phyloP scores from a whole-genome alignment of 768 basidiomycete species.

The Hypholoma sublateritium region DNA sequence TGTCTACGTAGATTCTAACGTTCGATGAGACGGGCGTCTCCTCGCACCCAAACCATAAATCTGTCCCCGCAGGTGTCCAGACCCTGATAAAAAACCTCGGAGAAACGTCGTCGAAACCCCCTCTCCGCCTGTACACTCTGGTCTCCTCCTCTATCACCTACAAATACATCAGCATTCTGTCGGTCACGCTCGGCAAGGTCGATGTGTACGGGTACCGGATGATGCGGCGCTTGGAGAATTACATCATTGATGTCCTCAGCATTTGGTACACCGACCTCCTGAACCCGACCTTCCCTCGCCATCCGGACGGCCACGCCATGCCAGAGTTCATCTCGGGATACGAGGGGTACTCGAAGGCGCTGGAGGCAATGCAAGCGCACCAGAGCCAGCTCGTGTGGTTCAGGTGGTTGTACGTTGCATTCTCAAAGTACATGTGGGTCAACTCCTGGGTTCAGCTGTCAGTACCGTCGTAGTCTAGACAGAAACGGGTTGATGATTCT shows the following conservation, averaged over 20 bases:
- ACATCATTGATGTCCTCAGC: constrained; percentile 14
- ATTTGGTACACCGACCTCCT: constrained; percentile 16
- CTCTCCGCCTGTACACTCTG: constrained; percentile 55
- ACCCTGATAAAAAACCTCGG: constrained; percentile 35
- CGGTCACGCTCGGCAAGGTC: constrained; percentile 50
- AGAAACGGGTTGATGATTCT: background rate
- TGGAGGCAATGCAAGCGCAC: constrained; percentile 74
- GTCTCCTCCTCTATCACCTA: constrained; percentile 50
- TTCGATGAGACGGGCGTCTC: constrained; percentile 81
- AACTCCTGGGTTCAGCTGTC: constrained; percentile 71
- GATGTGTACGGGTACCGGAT: constrained; percentile 29
- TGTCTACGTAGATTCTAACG: constrained; percentile 65
- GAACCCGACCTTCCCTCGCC: constrained; percentile 9
- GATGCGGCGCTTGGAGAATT: constrained; percentile 24
- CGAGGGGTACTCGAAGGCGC: constrained; percentile 51
- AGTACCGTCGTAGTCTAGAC: background rate
- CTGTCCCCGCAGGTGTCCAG: constrained; percentile 58
- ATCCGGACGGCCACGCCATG: constrained; percentile 20
- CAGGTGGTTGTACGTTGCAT: constrained; percentile 77
- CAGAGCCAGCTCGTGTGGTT: constrained; percentile 85
- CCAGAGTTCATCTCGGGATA: constrained; percentile 59
- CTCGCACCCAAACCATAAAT: constrained; percentile 84
- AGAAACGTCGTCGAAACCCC: constrained; percentile 19
- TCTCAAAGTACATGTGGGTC: constrained; percentile 91
- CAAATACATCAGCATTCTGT: constrained; percentile 67